These are phyloP conservation scores for Marchantia polymorpha DNA, from an alignment of 225 moss, liverwort and hornwort genomes.

Conservation along the genomic window DNA sequence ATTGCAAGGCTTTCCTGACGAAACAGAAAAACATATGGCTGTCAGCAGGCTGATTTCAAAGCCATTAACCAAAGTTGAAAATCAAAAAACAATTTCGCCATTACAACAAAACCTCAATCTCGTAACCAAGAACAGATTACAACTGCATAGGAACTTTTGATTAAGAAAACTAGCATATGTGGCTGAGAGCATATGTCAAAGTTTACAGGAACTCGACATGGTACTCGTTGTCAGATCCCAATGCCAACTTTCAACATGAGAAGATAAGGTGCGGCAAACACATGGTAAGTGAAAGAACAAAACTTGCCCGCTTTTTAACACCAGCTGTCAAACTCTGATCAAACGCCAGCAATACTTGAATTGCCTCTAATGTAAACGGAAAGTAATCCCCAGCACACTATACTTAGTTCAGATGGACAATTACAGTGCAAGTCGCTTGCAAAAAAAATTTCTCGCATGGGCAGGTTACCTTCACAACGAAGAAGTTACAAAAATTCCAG, in stretches of 20 bases:
- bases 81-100: too few species aligned
- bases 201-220: too few species aligned
- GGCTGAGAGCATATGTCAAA: too few species aligned
- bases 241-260: background rate
- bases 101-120: too few species aligned
- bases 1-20: conserved; percentile 90
- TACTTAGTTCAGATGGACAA: background rate
- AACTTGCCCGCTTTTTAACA: background rate
- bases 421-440: background rate
- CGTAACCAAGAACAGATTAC: too few species aligned
- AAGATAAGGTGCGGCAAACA: background rate
- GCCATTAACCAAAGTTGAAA: background rate
- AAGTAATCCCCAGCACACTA: background rate
- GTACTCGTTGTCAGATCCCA: background rate
- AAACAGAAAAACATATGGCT: background rate
- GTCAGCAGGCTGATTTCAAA: background rate
- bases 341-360: background rate
- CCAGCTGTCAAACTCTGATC: background rate
- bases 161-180: background rate
- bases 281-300: background rate
- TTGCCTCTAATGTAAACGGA: background rate
- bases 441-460: background rate
- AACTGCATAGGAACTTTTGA: background rate
- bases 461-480: conserved; percentile 76
- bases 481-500: conserved; percentile 95